Conservation (phyloP, 2,329 filamentous ascomycete genomes). For the Trichophyton rubrum region DNA sequence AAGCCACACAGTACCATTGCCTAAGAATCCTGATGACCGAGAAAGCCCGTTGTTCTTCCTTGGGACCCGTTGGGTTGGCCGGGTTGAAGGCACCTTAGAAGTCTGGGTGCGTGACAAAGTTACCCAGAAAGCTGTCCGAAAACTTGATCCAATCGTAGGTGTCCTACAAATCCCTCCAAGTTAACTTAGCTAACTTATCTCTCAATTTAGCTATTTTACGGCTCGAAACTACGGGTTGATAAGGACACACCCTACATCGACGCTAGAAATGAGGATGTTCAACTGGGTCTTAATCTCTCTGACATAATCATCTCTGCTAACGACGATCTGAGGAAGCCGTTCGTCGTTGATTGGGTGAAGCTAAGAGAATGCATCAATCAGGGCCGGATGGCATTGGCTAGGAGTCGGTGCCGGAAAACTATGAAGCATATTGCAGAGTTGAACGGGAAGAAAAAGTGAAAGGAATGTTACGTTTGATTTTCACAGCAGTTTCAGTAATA, state of each 20-base stretch:
- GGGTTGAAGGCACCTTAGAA: neutral
- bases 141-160: neutral
- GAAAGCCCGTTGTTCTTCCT: neutral
- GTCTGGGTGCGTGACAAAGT: neutral
- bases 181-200: no score
- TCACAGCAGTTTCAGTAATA: no score
- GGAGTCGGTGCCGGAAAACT: neutral
- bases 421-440: neutral
- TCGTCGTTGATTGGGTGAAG: neutral
- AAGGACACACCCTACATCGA: neutral
- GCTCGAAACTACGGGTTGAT: neutral
- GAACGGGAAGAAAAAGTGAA: neutral
- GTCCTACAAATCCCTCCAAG: no score
- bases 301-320: neutral
- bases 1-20: neutral
- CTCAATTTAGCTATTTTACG: neutral
- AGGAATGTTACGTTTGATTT: no score
- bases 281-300: neutral
- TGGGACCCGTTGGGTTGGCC: neutral
- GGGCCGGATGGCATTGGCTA: neutral
- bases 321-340: neutral
- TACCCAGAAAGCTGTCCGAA: neutral
- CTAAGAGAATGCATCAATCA: neutral
- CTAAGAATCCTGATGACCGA: neutral
- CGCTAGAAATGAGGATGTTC: neutral